Percentiles rank a stretch among this genome's conserved stretches.
Conservation (phyloP, 306 rosid genomes). For the Benincasa hispida region DNA sequence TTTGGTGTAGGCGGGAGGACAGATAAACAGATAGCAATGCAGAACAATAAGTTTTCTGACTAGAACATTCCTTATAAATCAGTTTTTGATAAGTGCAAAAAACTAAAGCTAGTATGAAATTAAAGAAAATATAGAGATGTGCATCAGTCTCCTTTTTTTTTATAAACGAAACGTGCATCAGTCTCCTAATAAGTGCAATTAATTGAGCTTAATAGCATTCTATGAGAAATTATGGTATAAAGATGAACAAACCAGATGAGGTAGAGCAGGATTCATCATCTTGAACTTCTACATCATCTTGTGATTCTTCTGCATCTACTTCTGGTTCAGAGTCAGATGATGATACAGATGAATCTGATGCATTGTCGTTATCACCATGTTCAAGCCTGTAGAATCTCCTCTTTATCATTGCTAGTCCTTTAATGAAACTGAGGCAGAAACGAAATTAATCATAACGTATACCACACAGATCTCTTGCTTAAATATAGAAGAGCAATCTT, state of each 20-base stretch:
- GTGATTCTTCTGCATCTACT: constrained; percentile 23
- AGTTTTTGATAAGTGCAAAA: background rate
- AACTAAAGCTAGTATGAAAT: background rate
- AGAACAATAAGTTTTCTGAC: background rate
- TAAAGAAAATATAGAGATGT: background rate
- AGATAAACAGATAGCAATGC: background rate
- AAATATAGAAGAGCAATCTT: background rate
- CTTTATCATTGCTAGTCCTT: constrained; percentile 51
- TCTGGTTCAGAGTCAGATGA: constrained; percentile 44
- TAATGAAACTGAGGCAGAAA: constrained; percentile 4
- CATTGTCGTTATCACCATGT: constrained; percentile 42
- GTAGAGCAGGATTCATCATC: constrained; percentile 33
- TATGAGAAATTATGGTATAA: background rate
- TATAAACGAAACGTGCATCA: background rate
- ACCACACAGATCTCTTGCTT: background rate
- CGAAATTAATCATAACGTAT: background rate
- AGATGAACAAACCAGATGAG: constrained; percentile 48
- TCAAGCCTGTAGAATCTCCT: constrained; percentile 64
- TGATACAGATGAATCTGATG: constrained; percentile 49
- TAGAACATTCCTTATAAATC: background rate
- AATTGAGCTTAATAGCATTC: background rate
- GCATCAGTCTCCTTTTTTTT: background rate
- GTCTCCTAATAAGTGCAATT: background rate
- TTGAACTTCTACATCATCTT: constrained; percentile 14
- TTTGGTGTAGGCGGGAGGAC: background rate